Base-by-base conservation (phyloP, 495 filamentous ascomycete genomes). In the Trichoderma asperelloides region DNA sequence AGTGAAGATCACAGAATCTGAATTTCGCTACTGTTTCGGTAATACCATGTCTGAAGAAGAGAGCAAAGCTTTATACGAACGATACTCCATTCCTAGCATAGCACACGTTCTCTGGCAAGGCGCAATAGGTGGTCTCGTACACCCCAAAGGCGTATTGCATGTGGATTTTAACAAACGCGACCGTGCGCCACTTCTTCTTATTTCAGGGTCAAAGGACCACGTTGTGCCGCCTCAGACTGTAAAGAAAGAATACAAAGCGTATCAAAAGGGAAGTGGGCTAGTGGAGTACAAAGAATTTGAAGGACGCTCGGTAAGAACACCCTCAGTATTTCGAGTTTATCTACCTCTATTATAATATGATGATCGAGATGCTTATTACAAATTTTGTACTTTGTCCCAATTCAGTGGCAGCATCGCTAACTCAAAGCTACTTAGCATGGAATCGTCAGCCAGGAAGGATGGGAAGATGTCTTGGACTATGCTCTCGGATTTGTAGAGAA, bases 1-100 rank as follows among this genome's bases (percentile, higher is more conserved):
- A 5, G 70, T 72, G 15, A 69, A 69, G 23, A 70, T 72, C 43
- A 63, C 70, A 9, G 70, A 66, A n/a, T 45, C 30, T 15, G 45
- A 68, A 18, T 72, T 72, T 67, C 70, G 70, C 40, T 72, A 70
- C 40, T 66, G 57, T 28, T 72, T 72, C 41, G 70, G 69, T 13
- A 72, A 72, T 39, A 63, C 68, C 21, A 64, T 72, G 12, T 27
- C 40, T 15, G 63, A 40, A 23, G 57, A 49, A 15, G 69, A 70
- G 45, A 64, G 51, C n/a, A 69, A 69, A 33, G 62, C 63, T n/a
- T 30, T 70, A 16, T 70, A 67, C 64, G 69, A 70, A 40, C 41
- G 37, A 18, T 72, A 72, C 60, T 67, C 70, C 0, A 62, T 72
- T 6, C 70, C 69, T 28, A 55, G 66, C 27, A 69, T 68, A 2